These are phyloP conservation scores for Podospora didyma DNA, from an alignment of 495 filamentous ascomycete genomes.

Conservation along the genomic window DNA sequence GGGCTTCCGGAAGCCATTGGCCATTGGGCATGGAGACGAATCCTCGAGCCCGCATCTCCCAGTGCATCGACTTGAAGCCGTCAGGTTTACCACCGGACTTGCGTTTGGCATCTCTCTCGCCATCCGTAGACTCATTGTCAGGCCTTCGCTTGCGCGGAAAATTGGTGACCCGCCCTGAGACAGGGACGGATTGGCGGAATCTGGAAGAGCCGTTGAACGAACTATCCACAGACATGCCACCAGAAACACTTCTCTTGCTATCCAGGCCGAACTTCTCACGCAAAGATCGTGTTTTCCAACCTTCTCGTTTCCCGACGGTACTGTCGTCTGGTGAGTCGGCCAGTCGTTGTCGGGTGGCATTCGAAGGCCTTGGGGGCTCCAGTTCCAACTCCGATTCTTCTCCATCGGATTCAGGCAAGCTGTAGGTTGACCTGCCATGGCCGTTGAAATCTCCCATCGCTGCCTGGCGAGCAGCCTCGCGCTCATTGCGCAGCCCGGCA, in stretches of 20 bases:
- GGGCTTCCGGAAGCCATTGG: slow-evolving; percentile 38
- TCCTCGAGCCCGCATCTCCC: slow-evolving; percentile 37
- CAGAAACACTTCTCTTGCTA: slow-evolving; percentile 22
- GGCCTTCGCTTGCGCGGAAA: slow-evolving; percentile 23
- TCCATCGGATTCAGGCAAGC: background rate
- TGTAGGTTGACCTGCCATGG: background rate
- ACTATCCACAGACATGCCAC: slow-evolving; percentile 15
- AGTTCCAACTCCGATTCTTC: slow-evolving; percentile 27
- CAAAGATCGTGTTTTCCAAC: slow-evolving; percentile 27
- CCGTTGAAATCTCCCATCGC: slow-evolving; percentile 12
- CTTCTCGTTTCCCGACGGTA: slow-evolving; percentile 17
- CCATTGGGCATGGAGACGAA: slow-evolving; percentile 42
- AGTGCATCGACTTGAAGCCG: slow-evolving; percentile 29
- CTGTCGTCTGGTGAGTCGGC: slow-evolving; percentile 7
- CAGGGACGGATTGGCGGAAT: slow-evolving; percentile 20
- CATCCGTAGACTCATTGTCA: slow-evolving; percentile 15
- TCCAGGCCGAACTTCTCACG: slow-evolving; percentile 29
- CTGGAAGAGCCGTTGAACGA: slow-evolving; percentile 15
- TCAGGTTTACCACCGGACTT: slow-evolving; percentile 3
- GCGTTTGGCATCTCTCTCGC: slow-evolving; percentile 13
- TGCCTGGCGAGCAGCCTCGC: slow-evolving; percentile 26
- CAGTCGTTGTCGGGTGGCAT: background rate
- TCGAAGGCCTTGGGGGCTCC: no score
- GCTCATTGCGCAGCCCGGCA: slow-evolving; percentile 32
- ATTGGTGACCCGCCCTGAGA: slow-evolving; percentile 14